Evolutionary conservation across 1,139 yeast species (phyloP).

Genomic region (Taphrina populina): DNA sequence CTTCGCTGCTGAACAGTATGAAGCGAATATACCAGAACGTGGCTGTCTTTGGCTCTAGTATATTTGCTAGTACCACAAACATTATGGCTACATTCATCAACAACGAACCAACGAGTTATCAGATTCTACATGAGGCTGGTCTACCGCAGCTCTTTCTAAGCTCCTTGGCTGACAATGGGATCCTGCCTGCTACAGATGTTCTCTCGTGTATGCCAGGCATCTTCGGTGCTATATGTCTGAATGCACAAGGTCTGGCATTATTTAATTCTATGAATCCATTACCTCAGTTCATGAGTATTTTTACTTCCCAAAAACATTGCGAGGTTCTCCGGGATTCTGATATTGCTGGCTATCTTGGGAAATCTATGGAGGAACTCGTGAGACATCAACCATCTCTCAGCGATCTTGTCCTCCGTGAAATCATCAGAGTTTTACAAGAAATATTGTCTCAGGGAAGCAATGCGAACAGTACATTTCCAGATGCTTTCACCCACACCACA

Average conservation of each 20-base stretch:
- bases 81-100: conserved; percentile 73
- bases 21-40: conserved; percentile 62
- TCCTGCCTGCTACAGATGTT: conserved; percentile 57
- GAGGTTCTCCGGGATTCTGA: conserved; percentile 54
- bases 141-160: conserved; percentile 66
- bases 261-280: conserved; percentile 55
- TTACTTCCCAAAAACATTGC: conserved; percentile 54
- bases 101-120: conserved; percentile 86
- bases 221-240: conserved; percentile 79
- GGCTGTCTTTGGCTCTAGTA: conserved; percentile 63
- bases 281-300: conserved; percentile 54
- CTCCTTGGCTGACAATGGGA: conserved; percentile 51
- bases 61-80: conserved; percentile 65
- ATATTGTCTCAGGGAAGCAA: conserved; percentile 53
- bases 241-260: conserved; percentile 65
- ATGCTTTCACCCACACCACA: background rate
- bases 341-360: conserved; percentile 58
- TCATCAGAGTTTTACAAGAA: conserved; percentile 52
- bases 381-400: conserved; percentile 78
- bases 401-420: conserved; percentile 56
- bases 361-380: conserved; percentile 74
- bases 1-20: conserved; percentile 65
- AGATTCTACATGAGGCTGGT: conserved; percentile 75
- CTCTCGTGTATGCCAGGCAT: conserved; percentile 68
- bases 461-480: background rate